phyloP scores from a whole-genome alignment of 768 basidiomycete genomes.

The Tricholomella constricta region DNA sequence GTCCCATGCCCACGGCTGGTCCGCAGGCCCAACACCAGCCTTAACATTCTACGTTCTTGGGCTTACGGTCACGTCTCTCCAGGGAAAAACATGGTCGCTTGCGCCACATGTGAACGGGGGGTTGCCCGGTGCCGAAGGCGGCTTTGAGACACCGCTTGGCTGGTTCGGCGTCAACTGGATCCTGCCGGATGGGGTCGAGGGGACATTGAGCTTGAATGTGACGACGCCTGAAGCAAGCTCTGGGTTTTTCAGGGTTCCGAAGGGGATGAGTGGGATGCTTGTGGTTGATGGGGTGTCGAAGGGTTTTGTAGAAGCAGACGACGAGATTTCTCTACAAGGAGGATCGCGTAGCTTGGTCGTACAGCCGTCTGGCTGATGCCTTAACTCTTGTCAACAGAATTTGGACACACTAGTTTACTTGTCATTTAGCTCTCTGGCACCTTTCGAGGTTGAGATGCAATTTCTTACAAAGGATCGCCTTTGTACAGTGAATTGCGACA shows the following conservation, averaged over 20 bases:
- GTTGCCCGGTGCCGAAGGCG: constrained; percentile 47
- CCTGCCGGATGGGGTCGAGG: constrained; percentile 13
- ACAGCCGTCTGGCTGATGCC: too few species aligned
- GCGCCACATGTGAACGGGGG: constrained; percentile 46
- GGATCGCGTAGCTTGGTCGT: not conserved
- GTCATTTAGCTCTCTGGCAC: too few species aligned
- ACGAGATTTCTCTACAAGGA: constrained; percentile 9
- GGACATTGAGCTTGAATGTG: constrained; percentile 24
- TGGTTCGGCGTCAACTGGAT: constrained; percentile 53
- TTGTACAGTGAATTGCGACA: too few species aligned
- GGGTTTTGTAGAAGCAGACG: constrained; percentile 10
- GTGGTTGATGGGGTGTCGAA: constrained; percentile 21
- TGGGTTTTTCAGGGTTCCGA: constrained; percentile 22
- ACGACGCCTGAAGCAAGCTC: constrained; percentile 29
- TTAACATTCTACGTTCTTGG: constrained; percentile 59
- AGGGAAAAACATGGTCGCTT: constrained; percentile 50
- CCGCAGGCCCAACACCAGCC: constrained; percentile 57
- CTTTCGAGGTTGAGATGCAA: too few species aligned
- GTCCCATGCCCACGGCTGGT: constrained; percentile 64
- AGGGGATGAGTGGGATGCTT: constrained; percentile 33
- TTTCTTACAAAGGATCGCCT: too few species aligned
- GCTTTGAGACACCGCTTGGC: constrained; percentile 54
- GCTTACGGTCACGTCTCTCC: constrained; percentile 47
- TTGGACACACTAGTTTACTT: too few species aligned
- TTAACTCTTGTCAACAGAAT: too few species aligned